Evolutionary conservation across 306 rosid genomes (phyloP).

Genomic region (Castanopsis chinensis): DNA sequence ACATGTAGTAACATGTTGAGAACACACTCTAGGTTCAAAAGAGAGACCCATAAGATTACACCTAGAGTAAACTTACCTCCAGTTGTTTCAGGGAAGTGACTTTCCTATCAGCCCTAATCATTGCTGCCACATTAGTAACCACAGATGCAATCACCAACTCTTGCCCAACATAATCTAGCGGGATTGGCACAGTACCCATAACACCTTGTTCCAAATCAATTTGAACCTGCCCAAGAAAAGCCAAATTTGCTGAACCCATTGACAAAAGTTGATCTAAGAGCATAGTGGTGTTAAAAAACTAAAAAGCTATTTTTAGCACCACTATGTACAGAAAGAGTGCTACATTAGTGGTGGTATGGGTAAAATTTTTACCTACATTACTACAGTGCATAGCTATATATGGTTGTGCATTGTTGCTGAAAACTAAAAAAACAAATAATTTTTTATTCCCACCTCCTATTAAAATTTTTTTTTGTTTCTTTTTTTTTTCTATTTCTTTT

Average conservation of each 20-base stretch:
- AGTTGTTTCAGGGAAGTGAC: slow-evolving; percentile 85
- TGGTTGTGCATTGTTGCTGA: no score
- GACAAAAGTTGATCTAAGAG: no score
- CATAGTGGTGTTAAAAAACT: no score
- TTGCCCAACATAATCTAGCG: slow-evolving; percentile 67
- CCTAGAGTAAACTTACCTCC: slow-evolving; percentile 49
- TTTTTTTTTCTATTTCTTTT: no score
- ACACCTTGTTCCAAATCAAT: slow-evolving; percentile 76
- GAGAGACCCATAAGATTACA: background rate
- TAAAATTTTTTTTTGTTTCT: no score
- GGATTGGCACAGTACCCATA: slow-evolving; percentile 73
- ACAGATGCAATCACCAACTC: slow-evolving; percentile 69
- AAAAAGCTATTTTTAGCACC: no score
- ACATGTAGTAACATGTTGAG: background rate
- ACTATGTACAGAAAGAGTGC: no score
- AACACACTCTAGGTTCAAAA: slow-evolving; percentile 25
- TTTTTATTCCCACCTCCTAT: no score
- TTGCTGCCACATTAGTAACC: slow-evolving; percentile 71
- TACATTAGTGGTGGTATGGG: no score
- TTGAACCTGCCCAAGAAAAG: slow-evolving; percentile 54
- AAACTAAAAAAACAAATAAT: no score
- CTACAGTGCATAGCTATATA: no score
- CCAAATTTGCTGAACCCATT: background rate
- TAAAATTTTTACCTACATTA: no score
- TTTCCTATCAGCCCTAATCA: slow-evolving; percentile 93